These are phyloP conservation scores for Thuidium tamariscinum DNA, from an alignment of 225 moss, liverwort and hornwort genomes.

Conservation along the genomic window DNA sequence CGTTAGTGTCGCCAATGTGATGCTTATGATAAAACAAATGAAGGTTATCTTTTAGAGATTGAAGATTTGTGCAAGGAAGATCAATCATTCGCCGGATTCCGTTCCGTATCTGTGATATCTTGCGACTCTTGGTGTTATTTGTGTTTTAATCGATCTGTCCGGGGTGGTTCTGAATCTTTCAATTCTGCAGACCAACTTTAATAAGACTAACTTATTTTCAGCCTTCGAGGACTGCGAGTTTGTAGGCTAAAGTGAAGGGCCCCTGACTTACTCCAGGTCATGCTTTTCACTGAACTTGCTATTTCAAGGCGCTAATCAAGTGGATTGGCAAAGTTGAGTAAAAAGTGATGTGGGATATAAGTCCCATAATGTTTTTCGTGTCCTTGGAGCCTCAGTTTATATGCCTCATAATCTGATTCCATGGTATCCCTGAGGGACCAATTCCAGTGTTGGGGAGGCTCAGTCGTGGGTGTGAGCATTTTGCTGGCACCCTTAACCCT, in stretches of 20 bases:
- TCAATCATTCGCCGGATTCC: neutral
- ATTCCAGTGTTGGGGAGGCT: conserved; percentile 1
- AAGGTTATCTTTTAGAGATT: neutral
- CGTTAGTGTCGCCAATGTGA: neutral
- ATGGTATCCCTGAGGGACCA: fast-evolving
- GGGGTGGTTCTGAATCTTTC: too few species aligned
- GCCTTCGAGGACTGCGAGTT: neutral
- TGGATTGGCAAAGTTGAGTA: neutral
- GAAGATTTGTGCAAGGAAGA: neutral
- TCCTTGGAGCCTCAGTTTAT: neutral
- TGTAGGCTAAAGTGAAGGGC: neutral
- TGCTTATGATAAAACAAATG: neutral
- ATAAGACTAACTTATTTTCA: too few species aligned
- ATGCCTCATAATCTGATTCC: fast-evolving
- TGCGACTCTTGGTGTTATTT: neutral
- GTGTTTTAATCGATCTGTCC: neutral
- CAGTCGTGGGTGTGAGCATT: neutral
- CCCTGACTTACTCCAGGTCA: neutral
- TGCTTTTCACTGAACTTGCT: neutral
- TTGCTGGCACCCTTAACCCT: conserved; percentile 1
- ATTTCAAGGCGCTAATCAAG: neutral
- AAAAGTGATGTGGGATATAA: neutral
- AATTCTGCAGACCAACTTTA: neutral
- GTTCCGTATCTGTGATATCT: neutral
- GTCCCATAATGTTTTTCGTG: neutral